These are phyloP conservation scores for Coemansia sp. DNA, from an alignment of 192 early-diverging fungal genomes.

Conservation along the genomic window DNA sequence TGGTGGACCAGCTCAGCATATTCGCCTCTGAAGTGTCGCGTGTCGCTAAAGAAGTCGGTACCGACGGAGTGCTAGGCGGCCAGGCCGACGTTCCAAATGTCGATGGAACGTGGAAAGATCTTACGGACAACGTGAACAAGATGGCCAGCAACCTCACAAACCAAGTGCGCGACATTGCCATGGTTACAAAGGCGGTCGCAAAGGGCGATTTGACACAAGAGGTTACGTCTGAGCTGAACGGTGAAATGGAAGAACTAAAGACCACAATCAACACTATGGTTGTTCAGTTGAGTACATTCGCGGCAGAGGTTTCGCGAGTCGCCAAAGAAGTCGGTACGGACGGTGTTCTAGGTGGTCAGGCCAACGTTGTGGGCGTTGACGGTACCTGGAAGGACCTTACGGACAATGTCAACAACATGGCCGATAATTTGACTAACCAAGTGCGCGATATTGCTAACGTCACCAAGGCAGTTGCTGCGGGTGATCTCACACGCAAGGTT, in stretches of 20 bases:
- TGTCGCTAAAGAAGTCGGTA: conserved; percentile 69
- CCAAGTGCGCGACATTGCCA: conserved; percentile 59
- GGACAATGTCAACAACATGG: conserved; percentile 69
- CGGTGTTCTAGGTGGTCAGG: conserved; percentile 57
- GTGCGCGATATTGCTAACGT: conserved; percentile 65
- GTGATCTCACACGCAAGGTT: conserved; percentile 60
- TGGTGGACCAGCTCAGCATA: conserved; percentile 54
- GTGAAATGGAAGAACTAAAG: conserved; percentile 66
- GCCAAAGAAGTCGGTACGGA: conserved; percentile 62
- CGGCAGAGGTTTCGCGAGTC: conserved; percentile 63
- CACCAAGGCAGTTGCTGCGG: conserved; percentile 58
- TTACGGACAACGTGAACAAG: conserved; percentile 58
- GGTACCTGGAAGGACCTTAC: conserved; percentile 68
- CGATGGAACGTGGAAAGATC: conserved; percentile 65
- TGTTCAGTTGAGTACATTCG: conserved; percentile 62
- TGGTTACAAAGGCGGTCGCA: conserved; percentile 63
- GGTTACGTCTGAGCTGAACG: conserved; percentile 59
- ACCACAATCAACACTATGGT: conserved; percentile 65
- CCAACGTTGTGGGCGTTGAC: conserved; percentile 56
- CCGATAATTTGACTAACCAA: conserved; percentile 62
- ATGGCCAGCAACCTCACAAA: conserved; percentile 59
- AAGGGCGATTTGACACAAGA: conserved; percentile 60
- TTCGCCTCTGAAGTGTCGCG: conserved; percentile 66
- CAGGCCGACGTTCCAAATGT: conserved; percentile 62
- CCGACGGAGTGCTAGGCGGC: conserved; percentile 67